These are phyloP conservation scores for Suillus ampliporus DNA, from an alignment of 768 basidiomycete species.

Conservation along the genomic window DNA sequence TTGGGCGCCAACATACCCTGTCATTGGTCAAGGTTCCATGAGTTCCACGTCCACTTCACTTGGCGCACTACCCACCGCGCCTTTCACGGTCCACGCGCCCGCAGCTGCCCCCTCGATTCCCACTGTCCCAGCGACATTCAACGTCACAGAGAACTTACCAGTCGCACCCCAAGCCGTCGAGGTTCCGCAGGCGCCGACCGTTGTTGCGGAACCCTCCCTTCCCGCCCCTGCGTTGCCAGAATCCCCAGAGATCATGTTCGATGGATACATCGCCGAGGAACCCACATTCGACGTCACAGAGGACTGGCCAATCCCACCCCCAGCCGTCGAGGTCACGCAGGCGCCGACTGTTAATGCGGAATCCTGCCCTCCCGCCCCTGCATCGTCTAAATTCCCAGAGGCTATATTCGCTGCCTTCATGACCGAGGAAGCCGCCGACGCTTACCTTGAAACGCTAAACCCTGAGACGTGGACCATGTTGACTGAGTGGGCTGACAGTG, in stretches of 20 bases:
- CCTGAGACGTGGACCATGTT: no score
- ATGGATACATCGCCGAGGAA: no score
- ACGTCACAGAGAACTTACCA: not conserved
- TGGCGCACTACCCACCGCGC: not conserved
- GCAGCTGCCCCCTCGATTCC: not conserved
- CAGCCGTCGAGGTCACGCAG: not conserved
- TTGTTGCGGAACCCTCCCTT: not conserved
- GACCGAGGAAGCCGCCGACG: no score
- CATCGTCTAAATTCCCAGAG: no score
- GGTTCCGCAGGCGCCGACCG: not conserved
- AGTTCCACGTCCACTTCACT: not conserved
- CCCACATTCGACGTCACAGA: no score
- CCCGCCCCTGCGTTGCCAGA: no score
- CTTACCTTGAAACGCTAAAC: no score
- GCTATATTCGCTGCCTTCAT: no score
- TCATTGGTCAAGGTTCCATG: not conserved
- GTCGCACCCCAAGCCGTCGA: no score
- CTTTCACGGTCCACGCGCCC: not conserved
- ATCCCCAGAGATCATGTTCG: no score
- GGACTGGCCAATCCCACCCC: not conserved
- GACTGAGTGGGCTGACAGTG: no score
- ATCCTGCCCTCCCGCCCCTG: not conserved
- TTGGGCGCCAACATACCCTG: no score
- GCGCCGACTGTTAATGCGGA: not conserved
- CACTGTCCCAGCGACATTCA: not conserved